Conservation (phyloP, 495 filamentous ascomycete species). For the Elaphomyces granulatus region DNA sequence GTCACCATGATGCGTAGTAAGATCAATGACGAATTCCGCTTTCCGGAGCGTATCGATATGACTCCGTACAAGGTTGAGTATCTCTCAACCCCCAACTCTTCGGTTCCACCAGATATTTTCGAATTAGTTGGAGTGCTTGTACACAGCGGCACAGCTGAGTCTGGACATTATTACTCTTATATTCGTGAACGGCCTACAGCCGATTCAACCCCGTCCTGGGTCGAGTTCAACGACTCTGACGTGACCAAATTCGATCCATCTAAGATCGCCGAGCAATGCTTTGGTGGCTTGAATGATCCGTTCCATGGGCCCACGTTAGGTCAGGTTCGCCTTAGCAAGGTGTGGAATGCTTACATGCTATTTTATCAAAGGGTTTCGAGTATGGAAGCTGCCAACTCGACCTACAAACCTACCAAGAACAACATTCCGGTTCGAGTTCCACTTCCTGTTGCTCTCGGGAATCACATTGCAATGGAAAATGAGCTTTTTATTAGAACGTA, state of each 20-base stretch:
- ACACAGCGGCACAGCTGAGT: slow-evolving; percentile 84
- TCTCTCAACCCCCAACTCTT: slow-evolving; percentile 48
- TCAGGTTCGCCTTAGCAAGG: slow-evolving; percentile 42
- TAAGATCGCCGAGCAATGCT: slow-evolving; percentile 60
- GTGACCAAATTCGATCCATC: slow-evolving; percentile 61
- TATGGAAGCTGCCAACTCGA: slow-evolving; percentile 27
- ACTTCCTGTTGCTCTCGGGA: slow-evolving; percentile 39
- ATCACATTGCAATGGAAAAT: slow-evolving; percentile 58
- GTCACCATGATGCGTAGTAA: slow-evolving; percentile 73
- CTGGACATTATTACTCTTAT: slow-evolving; percentile 95
- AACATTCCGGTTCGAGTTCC: slow-evolving; percentile 40
- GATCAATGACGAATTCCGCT: slow-evolving; percentile 90
- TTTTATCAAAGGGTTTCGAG: slow-evolving; percentile 81
- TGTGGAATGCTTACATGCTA: slow-evolving; percentile 89
- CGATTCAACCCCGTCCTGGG: slow-evolving; percentile 45
- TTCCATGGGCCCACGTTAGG: slow-evolving; percentile 25
- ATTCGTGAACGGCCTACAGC: slow-evolving; percentile 62
- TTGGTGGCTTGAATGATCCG: slow-evolving; percentile 54
- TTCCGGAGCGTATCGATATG: slow-evolving; percentile 79
- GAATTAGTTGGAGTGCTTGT: slow-evolving; percentile 87
- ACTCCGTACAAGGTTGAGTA: slow-evolving; percentile 75
- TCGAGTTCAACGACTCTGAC: slow-evolving; percentile 85
- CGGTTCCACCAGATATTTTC: slow-evolving; percentile 53
- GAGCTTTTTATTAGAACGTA: slow-evolving; percentile 58
- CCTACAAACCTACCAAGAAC: slow-evolving; percentile 17